phyloP scores from a whole-genome alignment of 352 stramenopile genomes.

The Phytopythium sindhum region DNA sequence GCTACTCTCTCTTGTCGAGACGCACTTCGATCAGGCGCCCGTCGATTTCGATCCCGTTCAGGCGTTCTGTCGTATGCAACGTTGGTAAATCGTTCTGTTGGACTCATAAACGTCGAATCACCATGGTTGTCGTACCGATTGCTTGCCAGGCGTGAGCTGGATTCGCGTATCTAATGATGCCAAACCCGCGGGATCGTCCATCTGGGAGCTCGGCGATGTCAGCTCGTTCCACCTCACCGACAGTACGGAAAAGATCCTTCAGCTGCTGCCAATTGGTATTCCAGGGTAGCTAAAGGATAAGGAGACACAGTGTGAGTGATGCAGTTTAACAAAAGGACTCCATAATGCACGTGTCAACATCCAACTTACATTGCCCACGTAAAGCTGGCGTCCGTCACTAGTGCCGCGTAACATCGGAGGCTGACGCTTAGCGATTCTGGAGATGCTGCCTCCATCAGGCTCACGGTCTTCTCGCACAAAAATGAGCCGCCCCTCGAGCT shows the following conservation, averaged over 20 bases:
- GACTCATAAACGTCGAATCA: neutral
- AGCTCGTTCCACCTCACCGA: conserved; percentile 65
- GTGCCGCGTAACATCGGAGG: conserved; percentile 11
- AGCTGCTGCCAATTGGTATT: conserved; percentile 68
- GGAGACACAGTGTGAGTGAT: conserved; percentile 4
- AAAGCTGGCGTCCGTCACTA: conserved; percentile 45
- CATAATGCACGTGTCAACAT: neutral
- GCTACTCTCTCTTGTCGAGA: conserved; percentile 51
- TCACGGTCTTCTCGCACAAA: conserved; percentile 88
- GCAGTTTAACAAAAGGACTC: neutral
- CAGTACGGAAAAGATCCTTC: conserved; percentile 59
- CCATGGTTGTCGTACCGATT: conserved; percentile 45
- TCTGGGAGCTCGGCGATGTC: conserved; percentile 58
- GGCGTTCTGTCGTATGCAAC: conserved; percentile 30
- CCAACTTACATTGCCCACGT: conserved; percentile 69
- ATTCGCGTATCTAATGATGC: conserved; percentile 61
- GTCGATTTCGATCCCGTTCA: conserved; percentile 67
- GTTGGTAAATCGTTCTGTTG: neutral
- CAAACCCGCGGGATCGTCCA: conserved; percentile 65
- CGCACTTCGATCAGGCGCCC: conserved; percentile 66
- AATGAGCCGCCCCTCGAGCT: conserved; percentile 89
- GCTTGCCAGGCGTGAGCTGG: conserved; percentile 44
- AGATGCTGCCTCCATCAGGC: conserved; percentile 65
- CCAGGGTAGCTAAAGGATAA: conserved; percentile 45
- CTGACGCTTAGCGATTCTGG: conserved; percentile 51